phyloP scores from a whole-genome alignment of 1,139 yeast genomes.

The Debaryomyces nepalensis region DNA sequence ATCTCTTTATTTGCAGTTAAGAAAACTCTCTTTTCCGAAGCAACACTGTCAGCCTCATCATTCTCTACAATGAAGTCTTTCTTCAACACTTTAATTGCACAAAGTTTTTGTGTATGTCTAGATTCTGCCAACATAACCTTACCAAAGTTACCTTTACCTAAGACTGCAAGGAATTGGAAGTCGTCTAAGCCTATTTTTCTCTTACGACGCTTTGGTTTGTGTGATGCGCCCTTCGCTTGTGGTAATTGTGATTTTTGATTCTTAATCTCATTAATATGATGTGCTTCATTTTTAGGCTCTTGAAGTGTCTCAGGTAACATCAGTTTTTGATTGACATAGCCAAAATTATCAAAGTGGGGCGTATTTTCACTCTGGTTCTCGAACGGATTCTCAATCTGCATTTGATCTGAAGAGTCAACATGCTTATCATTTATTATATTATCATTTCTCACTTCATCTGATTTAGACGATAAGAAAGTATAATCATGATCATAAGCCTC shows the following conservation, averaged over 20 bases:
- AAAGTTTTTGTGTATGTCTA: conserved; percentile 72
- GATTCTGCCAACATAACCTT: conserved; percentile 97
- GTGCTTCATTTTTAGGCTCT: background rate
- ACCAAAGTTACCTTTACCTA: conserved; percentile 98
- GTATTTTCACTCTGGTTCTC: conserved; percentile 15
- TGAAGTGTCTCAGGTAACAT: conserved; percentile 3
- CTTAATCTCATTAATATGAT: background rate
- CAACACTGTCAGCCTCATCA: conserved; percentile 94
- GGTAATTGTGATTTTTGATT: background rate
- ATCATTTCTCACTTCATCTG: conserved; percentile 21
- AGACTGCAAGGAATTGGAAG: conserved; percentile 88
- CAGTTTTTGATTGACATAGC: conserved; percentile 25
- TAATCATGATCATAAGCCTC: conserved; percentile 23
- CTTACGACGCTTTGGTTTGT: conserved; percentile 42
- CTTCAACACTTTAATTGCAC: conserved; percentile 95
- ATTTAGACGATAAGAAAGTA: conserved; percentile 26
- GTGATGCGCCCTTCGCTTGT: conserved; percentile 19
- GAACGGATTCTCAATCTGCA: conserved; percentile 22
- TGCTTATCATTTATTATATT: conserved; percentile 12
- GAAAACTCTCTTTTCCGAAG: conserved; percentile 91
- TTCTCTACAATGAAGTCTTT: conserved; percentile 93
- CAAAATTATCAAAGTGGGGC: conserved; percentile 34
- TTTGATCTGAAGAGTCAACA: conserved; percentile 2
- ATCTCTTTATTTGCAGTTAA: conserved; percentile 85
- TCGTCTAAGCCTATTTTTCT: conserved; percentile 93